Conservation (phyloP, 2,329 filamentous ascomycete species). For the Fusarium keratoplasticum region DNA sequence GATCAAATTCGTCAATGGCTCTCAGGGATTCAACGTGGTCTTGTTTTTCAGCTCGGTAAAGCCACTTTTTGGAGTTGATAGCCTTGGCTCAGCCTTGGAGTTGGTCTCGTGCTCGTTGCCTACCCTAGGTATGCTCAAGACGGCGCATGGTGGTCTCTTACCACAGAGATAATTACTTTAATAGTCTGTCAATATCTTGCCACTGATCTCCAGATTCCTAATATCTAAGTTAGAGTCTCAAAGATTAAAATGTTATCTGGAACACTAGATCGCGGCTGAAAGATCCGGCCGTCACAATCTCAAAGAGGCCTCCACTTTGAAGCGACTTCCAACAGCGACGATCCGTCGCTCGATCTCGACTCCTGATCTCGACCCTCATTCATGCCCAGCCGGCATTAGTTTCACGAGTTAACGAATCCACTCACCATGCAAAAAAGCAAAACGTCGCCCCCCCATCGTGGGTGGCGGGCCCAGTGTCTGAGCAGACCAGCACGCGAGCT, state of each 20-base stretch:
- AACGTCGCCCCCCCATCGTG: neutral
- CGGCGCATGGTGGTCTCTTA: neutral
- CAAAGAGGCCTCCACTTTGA: neutral
- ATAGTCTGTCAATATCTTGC: neutral
- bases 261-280: neutral
- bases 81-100: neutral
- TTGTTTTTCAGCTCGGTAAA: neutral
- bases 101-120: neutral
- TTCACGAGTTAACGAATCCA: neutral
- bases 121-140: neutral
- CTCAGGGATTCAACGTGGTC: neutral
- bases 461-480: neutral
- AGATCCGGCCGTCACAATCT: neutral
- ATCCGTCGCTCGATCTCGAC: conserved; percentile 4
- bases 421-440: neutral
- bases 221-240: neutral
- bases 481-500: neutral
- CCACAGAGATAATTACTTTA: neutral
- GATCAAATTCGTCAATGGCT: neutral
- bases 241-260: neutral
- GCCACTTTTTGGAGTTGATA: neutral
- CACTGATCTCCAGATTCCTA: neutral
- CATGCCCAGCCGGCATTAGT: neutral
- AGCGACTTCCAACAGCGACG: neutral
- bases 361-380: neutral